Evolutionary conservation across 108 stramenopile species (phyloP), one percentile per base, ranked within the genome.

Genomic region (Hondaea fermentalgiana): DNA sequence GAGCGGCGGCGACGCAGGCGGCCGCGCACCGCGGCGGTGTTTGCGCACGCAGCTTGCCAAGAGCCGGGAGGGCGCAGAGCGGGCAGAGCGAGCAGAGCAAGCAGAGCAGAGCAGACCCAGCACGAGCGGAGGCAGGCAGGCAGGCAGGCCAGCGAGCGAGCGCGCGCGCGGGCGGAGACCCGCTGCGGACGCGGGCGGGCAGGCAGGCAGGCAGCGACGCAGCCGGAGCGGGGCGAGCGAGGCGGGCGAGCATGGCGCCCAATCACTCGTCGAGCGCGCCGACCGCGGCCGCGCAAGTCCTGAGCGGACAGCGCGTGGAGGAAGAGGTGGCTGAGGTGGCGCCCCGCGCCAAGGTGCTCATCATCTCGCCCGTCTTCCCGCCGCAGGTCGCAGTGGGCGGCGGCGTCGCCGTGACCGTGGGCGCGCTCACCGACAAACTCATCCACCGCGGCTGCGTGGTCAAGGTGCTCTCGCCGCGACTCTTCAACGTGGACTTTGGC

Each of bases 331-430:
- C 45, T 0, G 25, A 47, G n/a, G 76, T 83, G 45, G 23, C 14
- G 45, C 76, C 76, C 6, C 45, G 51, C n/a, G 45, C 45, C n/a
- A 47, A 53, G 4, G 51, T 83, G n/a, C 76, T 83, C 19, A 83
- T 83, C 49, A 83, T 83, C 19, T 53, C 76, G 51, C 76, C 76
- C 12, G 76, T 83, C 12, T 83, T 83, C 23, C 76, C 76, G 49
- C 76, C 76, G 12, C 76, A 83, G n/a, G 76, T 83, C 10, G 51
- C 76, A 6, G 76, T 83, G 49, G 76, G 76, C 25, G 76, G 76
- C 45, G 76, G 76, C 51, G 76, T 83, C 23, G 76, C 76, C 19
- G 76, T 83, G 10, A 83, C 76, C 14, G 45, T 47, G 25, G 76
- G 76, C 25, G 76, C 76, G 19, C 51, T 83, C 14, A 83, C 76